Conservation (phyloP, 2,329 filamentous ascomycete genomes). For the Verticillium isaacii region DNA sequence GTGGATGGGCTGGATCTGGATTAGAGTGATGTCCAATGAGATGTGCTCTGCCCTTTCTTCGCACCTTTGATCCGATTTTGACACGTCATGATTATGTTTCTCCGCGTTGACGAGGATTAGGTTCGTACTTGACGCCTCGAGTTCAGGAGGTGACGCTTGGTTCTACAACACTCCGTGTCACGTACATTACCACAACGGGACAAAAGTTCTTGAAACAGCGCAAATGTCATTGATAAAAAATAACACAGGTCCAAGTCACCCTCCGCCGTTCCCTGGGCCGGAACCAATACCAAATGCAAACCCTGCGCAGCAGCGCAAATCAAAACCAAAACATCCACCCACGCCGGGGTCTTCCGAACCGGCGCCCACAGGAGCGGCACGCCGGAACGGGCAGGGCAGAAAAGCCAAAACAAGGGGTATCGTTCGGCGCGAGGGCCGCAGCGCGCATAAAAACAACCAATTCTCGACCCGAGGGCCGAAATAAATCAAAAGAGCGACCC, state of each 20-base stretch:
- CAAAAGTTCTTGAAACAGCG: too few species aligned
- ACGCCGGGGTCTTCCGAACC: background rate
- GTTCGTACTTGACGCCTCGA: too few species aligned
- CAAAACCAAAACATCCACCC: background rate
- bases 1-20: conserved; percentile 36
- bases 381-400: background rate
- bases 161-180: too few species aligned
- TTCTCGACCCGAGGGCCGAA: too few species aligned
- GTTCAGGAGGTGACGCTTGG: too few species aligned
- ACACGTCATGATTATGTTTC: too few species aligned
- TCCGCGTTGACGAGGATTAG: too few species aligned
- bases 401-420: background rate
- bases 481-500: background rate
- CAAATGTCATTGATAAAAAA: background rate
- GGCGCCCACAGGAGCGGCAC: background rate
- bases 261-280: background rate
- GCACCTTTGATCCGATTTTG: too few species aligned
- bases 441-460: too few species aligned
- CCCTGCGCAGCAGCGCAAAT: background rate
- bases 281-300: background rate
- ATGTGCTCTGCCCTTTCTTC: too few species aligned
- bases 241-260: background rate
- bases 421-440: too few species aligned
- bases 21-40: background rate
- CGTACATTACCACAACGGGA: too few species aligned